Conservation (phyloP, 331 rosid species). For the Rhamnella rubrinervis region DNA sequence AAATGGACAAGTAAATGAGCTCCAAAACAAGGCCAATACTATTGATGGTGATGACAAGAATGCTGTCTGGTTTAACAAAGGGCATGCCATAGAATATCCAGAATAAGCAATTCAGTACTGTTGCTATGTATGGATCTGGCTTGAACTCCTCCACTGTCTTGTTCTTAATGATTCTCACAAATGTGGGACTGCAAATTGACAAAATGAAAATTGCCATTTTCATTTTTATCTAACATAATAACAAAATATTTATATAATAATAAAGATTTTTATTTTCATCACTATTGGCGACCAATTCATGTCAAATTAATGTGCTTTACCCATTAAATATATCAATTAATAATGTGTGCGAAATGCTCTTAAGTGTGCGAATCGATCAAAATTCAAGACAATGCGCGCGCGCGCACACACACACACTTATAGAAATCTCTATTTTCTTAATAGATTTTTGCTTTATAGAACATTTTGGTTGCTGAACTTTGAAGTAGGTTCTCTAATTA, state of each 20-base stretch:
- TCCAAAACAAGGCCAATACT: conserved; percentile 43
- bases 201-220: neutral
- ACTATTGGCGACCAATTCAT: too few relatives aligned
- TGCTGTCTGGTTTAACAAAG: conserved; percentile 58
- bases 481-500: too few relatives aligned
- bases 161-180: conserved; percentile 44
- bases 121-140: conserved; percentile 61
- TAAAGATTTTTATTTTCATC: neutral
- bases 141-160: conserved; percentile 60
- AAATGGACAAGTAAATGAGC: conserved; percentile 45
- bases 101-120: conserved; percentile 56
- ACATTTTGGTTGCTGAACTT: too few relatives aligned
- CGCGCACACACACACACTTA: too few relatives aligned
- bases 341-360: too few relatives aligned
- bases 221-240: neutral
- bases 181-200: conserved; percentile 61
- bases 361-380: too few relatives aligned
- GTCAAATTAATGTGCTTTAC: too few relatives aligned
- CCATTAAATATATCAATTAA: too few relatives aligned
- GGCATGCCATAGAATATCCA: conserved; percentile 78
- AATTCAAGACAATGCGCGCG: too few relatives aligned
- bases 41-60: conserved; percentile 58
- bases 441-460: too few relatives aligned
- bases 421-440: too few relatives aligned
- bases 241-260: neutral